phyloP scores from a whole-genome alignment of 140 eudicot genomes.

The Eryngium alpinum region DNA sequence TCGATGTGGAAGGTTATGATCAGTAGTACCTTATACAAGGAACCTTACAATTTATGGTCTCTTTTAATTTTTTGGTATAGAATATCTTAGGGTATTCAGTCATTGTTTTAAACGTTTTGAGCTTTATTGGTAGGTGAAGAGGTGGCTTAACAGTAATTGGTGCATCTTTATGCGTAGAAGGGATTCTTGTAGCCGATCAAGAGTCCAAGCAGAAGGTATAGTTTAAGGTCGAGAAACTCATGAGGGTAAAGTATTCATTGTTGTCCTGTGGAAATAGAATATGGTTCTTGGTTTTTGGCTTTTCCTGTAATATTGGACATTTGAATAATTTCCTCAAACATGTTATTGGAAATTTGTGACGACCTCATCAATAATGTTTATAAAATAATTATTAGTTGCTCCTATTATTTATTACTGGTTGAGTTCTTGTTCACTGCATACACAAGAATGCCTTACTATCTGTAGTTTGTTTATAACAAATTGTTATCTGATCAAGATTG shows the following conservation, averaged over 20 bases:
- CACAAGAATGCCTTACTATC: neutral
- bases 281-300: neutral
- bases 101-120: slow-evolving; percentile 1
- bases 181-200: slow-evolving; percentile 68
- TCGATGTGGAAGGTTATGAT: slow-evolving; percentile 88
- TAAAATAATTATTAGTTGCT: neutral
- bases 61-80: too few species aligned
- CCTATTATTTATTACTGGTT: too few species aligned
- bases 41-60: neutral
- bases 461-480: neutral
- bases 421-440: neutral
- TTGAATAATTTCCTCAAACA: neutral
- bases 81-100: neutral
- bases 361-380: neutral
- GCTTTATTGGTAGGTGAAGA: slow-evolving; percentile 57
- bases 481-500: neutral
- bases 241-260: slow-evolving; percentile 33
- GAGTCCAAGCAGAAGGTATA: slow-evolving; percentile 92
- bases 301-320: neutral
- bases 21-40: slow-evolving; percentile 38
- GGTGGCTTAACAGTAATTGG: slow-evolving; percentile 71
- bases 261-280: neutral
- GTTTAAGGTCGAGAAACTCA: slow-evolving; percentile 69
- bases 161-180: slow-evolving; percentile 75
- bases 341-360: neutral